Evolutionary conservation across 163 green algal genomes (phyloP), one percentile per base, ranked within the genome.

Genomic region (Botryococcus braunii): DNA sequence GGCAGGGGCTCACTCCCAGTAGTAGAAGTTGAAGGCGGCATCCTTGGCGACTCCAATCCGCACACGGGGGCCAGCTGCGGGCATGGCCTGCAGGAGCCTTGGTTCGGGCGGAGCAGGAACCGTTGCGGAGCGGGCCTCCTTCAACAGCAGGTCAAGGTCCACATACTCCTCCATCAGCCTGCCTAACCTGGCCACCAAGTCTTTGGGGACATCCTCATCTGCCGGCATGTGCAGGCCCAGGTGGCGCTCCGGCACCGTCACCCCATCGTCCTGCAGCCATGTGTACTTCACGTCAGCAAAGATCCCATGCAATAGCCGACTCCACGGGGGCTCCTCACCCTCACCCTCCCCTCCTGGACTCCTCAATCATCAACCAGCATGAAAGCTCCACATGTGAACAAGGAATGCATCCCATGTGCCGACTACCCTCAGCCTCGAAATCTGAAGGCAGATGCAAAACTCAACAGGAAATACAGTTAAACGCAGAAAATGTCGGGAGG

Each of bases 1-100:
- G 36, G 38, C 25, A 13, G 52, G 23, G 9, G 40, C 70, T 59
- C 62, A 91, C 79, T 94, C 85, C 36, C 88, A 73, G 69, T 95
- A 96, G 69, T 95, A 96, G 71, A 89, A 88, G 55, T 75, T 85
- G 60, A 96, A 96, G 31, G 90, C 89, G 23, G 74, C 85, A 69
- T 96, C 90, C 46, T 75, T 73, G 2, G 90, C 90, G n/a, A 96
- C 77, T 5, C 79, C 90, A 56, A 96, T 90, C 35, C 76, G 71
- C 36, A 83, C 59, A 1, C 35, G 58, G 8, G 41, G 46, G 35
- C 39, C 50, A 25, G 50, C 50, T 52, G 43, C 43, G 13, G 43
- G 43, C 43, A 52, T n/a, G 43, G 13, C 43, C 43, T 17, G 43
- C 43, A 52, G 43, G 43, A 13, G 43, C 77, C 68, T 41, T 58